A percentile compares a stretch with the other conserved stretches of the same genome.
Conservation (phyloP, 106 monocot genomes). For the Dioscorea alata region DNA sequence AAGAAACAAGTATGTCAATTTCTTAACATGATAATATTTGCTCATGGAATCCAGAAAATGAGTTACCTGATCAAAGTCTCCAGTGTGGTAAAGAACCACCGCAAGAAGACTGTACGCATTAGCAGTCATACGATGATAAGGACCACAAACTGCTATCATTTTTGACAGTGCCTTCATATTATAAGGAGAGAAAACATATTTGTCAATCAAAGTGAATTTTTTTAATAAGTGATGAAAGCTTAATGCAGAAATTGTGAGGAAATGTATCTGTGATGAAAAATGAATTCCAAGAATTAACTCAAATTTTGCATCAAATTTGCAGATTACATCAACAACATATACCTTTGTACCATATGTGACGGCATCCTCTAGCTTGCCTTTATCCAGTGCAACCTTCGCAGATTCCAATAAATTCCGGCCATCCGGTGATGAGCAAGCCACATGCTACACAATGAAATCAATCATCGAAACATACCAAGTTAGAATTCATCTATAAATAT, state of each 20-base stretch:
- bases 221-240: no score
- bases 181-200: no score
- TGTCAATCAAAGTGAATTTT: no score
- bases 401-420: slow-evolving; percentile 84
- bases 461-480: no score
- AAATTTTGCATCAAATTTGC: no score
- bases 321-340: no score
- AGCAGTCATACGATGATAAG: slow-evolving; percentile 91
- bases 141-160: slow-evolving; percentile 89
- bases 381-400: slow-evolving; percentile 80
- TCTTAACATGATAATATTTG: no score
- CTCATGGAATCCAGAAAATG: background rate
- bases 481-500: no score
- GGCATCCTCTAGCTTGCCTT: slow-evolving; percentile 95
- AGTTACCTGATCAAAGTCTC: slow-evolving; percentile 87
- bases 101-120: slow-evolving; percentile 91
- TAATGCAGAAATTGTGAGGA: no score
- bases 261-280: no score
- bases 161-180: slow-evolving; percentile 63
- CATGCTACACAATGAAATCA: slow-evolving; percentile 47
- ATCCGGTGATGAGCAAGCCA: slow-evolving; percentile 72
- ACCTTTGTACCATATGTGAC: slow-evolving; percentile 83
- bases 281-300: no score
- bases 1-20: no score
- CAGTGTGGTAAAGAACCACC: slow-evolving; percentile 91